Conservation (phyloP, 2,329 filamentous ascomycete genomes). For the Dendrostoma leiphaemia region DNA sequence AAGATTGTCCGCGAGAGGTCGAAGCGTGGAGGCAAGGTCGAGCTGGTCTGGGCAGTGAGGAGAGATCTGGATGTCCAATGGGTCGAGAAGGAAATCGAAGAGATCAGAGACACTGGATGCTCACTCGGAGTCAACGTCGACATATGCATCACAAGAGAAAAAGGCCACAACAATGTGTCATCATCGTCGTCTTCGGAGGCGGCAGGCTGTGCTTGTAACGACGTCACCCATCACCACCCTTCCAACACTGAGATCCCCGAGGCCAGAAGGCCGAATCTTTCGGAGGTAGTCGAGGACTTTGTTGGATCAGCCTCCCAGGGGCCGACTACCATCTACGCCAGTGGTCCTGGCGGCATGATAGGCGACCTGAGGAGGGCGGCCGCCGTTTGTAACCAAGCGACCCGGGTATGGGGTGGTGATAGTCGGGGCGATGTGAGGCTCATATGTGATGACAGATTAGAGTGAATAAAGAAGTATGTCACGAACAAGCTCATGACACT, state of each 20-base stretch:
- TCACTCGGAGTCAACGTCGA: slow-evolving; percentile 46
- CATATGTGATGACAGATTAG: slow-evolving; percentile 59
- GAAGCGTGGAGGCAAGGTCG: slow-evolving; percentile 42
- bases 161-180: slow-evolving; percentile 24
- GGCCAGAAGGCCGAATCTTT: slow-evolving; percentile 44
- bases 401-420: slow-evolving; percentile 56
- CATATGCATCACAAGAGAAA: slow-evolving; percentile 59
- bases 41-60: slow-evolving; percentile 66
- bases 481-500: too few relatives aligned
- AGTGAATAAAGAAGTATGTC: slow-evolving; percentile 33
- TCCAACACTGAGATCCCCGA: slow-evolving; percentile 18
- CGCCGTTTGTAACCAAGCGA: slow-evolving; percentile 49
- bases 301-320: slow-evolving; percentile 45
- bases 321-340: slow-evolving; percentile 55
- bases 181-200: slow-evolving; percentile 21
- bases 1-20: slow-evolving; percentile 29
- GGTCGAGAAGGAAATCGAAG: slow-evolving; percentile 54
- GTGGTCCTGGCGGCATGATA: slow-evolving; percentile 60
- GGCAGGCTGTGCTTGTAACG: slow-evolving; percentile 23
- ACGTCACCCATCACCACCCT: slow-evolving; percentile 22
- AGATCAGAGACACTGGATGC: slow-evolving; percentile 38
- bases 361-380: slow-evolving; percentile 54
- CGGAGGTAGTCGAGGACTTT: slow-evolving; percentile 45
- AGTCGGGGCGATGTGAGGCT: slow-evolving; percentile 55
- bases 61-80: slow-evolving; percentile 54